Conservation (phyloP, 495 filamentous ascomycete genomes). For the Talaromyces wortmannii region DNA sequence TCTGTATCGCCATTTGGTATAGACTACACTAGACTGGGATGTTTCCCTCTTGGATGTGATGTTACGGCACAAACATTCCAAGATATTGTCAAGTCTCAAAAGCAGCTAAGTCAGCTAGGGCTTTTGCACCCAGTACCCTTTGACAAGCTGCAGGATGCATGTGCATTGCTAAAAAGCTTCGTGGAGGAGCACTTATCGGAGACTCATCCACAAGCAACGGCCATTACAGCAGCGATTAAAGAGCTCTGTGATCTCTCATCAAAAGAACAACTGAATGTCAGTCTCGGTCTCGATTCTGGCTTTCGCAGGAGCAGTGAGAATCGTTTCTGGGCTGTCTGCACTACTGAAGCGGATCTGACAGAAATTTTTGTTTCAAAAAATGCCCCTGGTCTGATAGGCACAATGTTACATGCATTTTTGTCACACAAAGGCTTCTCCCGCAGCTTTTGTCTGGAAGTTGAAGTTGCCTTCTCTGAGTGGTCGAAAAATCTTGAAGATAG, state of each 20-base stretch:
- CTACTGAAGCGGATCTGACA: conserved; percentile 31
- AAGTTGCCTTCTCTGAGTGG: conserved; percentile 36
- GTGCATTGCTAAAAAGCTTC: conserved; percentile 23
- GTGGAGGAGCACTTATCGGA: conserved; percentile 15
- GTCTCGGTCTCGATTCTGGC: conserved; percentile 47
- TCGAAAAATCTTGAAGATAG: conserved; percentile 23
- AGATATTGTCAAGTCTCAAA: conserved; percentile 43
- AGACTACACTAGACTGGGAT: conserved; percentile 43
- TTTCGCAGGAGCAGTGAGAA: conserved; percentile 38
- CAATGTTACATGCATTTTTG: conserved; percentile 51
- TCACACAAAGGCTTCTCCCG: conserved; percentile 41
- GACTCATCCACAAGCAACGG: conserved; percentile 7
- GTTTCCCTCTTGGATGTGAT: conserved; percentile 49
- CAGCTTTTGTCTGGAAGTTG: conserved; percentile 44
- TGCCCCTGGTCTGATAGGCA: conserved; percentile 38
- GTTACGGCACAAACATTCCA: conserved; percentile 34
- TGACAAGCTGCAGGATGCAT: conserved; percentile 26
- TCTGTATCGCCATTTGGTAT: conserved; percentile 40
- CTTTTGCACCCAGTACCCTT: conserved; percentile 38
- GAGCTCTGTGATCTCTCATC: conserved; percentile 23
- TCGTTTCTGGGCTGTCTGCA: conserved; percentile 52
- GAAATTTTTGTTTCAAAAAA: conserved; percentile 51
- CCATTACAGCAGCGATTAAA: conserved; percentile 20
- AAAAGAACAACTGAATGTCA: conserved; percentile 24
- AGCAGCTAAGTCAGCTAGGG: conserved; percentile 34